Conservation (phyloP, 306 rosid species). For the Oxytropis ochrocephala region DNA sequence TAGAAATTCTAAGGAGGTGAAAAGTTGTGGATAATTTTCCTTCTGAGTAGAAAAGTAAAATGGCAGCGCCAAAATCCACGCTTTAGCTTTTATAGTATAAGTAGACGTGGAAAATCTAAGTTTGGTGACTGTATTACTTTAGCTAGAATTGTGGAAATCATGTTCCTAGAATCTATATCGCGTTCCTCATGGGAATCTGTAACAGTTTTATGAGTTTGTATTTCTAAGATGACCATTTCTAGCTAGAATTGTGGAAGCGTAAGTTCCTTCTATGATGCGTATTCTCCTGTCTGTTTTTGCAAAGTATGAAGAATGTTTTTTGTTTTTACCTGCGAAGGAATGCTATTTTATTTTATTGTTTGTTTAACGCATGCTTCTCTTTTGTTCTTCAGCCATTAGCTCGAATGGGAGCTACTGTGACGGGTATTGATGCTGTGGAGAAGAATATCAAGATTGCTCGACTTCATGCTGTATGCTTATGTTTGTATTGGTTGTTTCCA, state of each 20-base stretch:
- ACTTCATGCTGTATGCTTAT: slow-evolving; percentile 74
- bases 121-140: not conserved
- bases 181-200: not conserved
- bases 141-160: no score
- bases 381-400: slow-evolving; percentile 71
- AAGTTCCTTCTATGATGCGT: slow-evolving; percentile 3
- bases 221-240: slow-evolving; percentile 4
- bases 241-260: slow-evolving; percentile 5
- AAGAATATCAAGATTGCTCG: slow-evolving; percentile 85
- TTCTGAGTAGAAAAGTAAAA: no score
- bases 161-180: no score
- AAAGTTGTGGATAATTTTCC: no score
- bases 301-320: not conserved
- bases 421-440: slow-evolving; percentile 79
- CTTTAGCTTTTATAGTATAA: no score
- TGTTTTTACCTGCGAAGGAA: slow-evolving; percentile 1
- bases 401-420: slow-evolving; percentile 87
- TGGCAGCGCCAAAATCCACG: no score
- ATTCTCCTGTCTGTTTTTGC: not conserved
- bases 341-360: slow-evolving; percentile 3
- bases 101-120: not conserved
- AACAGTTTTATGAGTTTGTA: not conserved
- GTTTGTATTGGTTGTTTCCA: not conserved
- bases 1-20: no score
- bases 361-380: slow-evolving; percentile 5